Evolutionary conservation across 78 protist species (phyloP).

Genomic region (Creolimax fragrantissima): DNA sequence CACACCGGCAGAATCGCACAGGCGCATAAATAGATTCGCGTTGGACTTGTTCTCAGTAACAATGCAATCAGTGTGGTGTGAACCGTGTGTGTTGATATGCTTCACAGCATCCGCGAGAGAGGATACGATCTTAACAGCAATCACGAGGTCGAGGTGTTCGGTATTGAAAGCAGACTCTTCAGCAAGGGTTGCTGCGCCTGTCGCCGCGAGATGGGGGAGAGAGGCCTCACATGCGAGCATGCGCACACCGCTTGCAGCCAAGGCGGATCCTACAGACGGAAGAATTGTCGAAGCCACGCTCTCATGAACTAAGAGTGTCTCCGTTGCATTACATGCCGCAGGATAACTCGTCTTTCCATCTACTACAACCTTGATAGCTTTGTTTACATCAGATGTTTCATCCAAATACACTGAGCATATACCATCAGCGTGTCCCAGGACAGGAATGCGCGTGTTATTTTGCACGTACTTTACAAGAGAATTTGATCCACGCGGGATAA

Average conservation of each 20-base stretch:
- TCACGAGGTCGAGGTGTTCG: slow-evolving; percentile 10
- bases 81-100: slow-evolving; percentile 62
- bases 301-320: slow-evolving; percentile 63
- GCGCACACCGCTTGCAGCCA: background rate
- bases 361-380: background rate
- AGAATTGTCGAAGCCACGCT: background rate
- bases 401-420: slow-evolving; percentile 52
- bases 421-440: slow-evolving; percentile 82
- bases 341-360: slow-evolving; percentile 73
- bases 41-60: slow-evolving; percentile 36
- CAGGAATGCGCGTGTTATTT: slow-evolving; percentile 54
- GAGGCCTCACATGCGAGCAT: slow-evolving; percentile 4
- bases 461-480: slow-evolving; percentile 50
- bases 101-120: slow-evolving; percentile 43
- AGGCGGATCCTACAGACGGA: background rate
- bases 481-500: slow-evolving; percentile 74
- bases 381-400: slow-evolving; percentile 24
- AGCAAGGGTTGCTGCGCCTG: background rate
- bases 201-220: background rate
- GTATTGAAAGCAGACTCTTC: background rate
- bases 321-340: slow-evolving; percentile 77
- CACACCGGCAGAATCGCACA: slow-evolving; percentile 72
- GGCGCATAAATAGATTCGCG: slow-evolving; percentile 28
- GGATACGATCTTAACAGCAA: slow-evolving; percentile 40
- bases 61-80: slow-evolving; percentile 73